Conservation (phyloP, 2,329 filamentous ascomycete genomes). For the Aspergillus candidus region DNA sequence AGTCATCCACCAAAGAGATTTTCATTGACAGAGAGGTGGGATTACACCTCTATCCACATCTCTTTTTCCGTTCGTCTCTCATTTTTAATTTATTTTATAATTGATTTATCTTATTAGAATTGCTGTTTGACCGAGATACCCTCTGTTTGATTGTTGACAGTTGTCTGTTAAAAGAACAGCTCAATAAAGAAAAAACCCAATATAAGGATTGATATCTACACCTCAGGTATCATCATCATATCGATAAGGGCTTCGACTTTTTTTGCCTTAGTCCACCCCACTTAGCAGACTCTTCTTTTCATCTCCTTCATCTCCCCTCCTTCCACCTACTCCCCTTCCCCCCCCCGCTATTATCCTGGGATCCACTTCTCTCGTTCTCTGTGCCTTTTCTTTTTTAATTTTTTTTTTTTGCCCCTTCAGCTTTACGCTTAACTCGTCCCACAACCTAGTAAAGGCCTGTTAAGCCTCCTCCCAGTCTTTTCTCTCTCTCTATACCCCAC, state of each 20-base stretch:
- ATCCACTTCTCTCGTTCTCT: neutral
- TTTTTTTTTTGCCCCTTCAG: neutral
- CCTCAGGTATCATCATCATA: no score
- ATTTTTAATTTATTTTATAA: neutral
- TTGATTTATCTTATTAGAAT: neutral
- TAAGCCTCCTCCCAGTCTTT: slow-evolving; percentile 16
- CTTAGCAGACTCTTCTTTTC: no score
- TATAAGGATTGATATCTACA: no score
- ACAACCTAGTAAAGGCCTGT: slow-evolving; percentile 15
- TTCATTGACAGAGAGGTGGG: slow-evolving; percentile 12
- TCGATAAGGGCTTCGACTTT: no score
- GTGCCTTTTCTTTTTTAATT: neutral
- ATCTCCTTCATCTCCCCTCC: neutral
- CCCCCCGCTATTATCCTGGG: neutral
- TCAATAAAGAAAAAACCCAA: no score
- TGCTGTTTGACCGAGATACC: no score
- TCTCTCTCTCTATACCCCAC: neutral
- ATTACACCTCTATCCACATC: slow-evolving; percentile 3
- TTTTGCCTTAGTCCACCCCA: no score
- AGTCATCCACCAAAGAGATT: slow-evolving; percentile 22
- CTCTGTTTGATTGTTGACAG: no score
- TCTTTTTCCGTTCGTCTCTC: slow-evolving; percentile 1
- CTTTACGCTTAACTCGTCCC: neutral
- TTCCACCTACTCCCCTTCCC: neutral
- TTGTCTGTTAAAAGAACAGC: no score